Base-by-base conservation (phyloP, 2,329 filamentous ascomycete species). In the Chalaropsis thielavioides region DNA sequence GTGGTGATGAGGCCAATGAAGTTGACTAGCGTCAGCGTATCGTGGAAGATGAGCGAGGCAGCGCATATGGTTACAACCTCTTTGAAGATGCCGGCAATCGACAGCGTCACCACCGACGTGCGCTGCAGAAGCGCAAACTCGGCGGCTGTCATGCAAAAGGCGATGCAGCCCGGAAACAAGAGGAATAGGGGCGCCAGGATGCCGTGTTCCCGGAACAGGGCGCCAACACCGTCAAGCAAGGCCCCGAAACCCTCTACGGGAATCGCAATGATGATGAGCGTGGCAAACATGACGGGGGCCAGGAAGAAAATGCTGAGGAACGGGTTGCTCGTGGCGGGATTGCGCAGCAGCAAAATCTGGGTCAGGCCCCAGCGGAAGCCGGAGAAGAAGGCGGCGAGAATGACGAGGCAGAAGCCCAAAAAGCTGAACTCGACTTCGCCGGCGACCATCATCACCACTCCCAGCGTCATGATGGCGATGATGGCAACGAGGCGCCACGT, bases 331-430 rank as follows among this genome's bases (percentile, higher is more conserved):
- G 94, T 99, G 22, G 94, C 92, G 1, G 92, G 91, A 75, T 96
- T 95, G 70, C 92, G 88, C 35, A 97, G 83, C 6, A 99, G 83
- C 3, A 99, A 83, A 67, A 99, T 96, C 73, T 99, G 94, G 0
- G 94, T 97, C n/a, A 99, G 78, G n/a, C 85, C 90, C 94, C 94
- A 99, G 70, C 94, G 87, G 77, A 99, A 96, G 64, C 94, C 94
- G 1, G 91, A 96, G 73, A 96, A 96, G 76, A 95, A 94, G 63
- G 91, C 90, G 13, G 94, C 92, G 0, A 87, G 86, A 74, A 99
- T 97, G 76, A 97, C 89, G 69, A 99, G 86, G 59, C 90, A 76
- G 74, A 99, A 99, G 51, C 94, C 94, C 38, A 90, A 80, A 0
- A 87, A 80, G 70, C 91, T 85, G 76, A 99, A 99, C 61, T 90